Evolutionary conservation across 192 early-diverging fungal species (phyloP).

Genomic region (Backusella psychrophila): DNA sequence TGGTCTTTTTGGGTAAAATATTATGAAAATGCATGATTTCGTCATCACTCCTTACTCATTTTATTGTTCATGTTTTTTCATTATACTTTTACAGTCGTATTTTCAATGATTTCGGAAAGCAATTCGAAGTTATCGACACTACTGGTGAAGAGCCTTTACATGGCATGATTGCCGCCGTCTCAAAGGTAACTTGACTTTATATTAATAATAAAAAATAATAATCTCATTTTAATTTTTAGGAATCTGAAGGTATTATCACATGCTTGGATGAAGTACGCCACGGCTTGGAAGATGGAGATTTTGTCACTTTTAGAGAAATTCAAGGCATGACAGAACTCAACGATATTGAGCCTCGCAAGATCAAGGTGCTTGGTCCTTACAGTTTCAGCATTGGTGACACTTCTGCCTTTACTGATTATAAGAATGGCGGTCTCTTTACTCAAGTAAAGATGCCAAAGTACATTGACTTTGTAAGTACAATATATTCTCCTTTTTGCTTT

Average conservation of each 20-base stretch:
- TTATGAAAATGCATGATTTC: background rate
- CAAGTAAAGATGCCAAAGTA: slow-evolving; percentile 94
- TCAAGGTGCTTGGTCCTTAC: slow-evolving; percentile 92
- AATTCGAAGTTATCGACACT: slow-evolving; percentile 81
- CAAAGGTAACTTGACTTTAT: slow-evolving; percentile 34
- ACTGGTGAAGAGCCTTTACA: slow-evolving; percentile 91
- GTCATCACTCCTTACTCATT: background rate
- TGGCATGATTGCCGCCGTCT: slow-evolving; percentile 90
- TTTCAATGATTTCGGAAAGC: slow-evolving; percentile 96
- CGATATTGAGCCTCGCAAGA: slow-evolving; percentile 68
- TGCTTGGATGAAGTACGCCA: slow-evolving; percentile 97
- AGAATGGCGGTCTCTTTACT: slow-evolving; percentile 85
- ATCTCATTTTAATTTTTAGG: slow-evolving; percentile 17
- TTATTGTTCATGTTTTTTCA: no score
- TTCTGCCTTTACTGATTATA: slow-evolving; percentile 68
- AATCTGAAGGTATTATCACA: slow-evolving; percentile 85
- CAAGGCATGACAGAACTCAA: slow-evolving; percentile 93
- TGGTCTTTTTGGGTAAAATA: slow-evolving; percentile 84
- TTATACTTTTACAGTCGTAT: slow-evolving; percentile 45
- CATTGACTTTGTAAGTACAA: slow-evolving; percentile 72
- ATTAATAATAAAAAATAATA: background rate
- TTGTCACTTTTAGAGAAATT: slow-evolving; percentile 91
- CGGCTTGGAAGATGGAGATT: slow-evolving; percentile 96
- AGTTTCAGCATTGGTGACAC: slow-evolving; percentile 98
- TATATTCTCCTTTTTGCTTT: background rate